A percentile compares a stretch with the other conserved stretches of the same genome.
phyloP scores from a whole-genome alignment of 306 rosid genomes.

The Cicer judaicum region DNA sequence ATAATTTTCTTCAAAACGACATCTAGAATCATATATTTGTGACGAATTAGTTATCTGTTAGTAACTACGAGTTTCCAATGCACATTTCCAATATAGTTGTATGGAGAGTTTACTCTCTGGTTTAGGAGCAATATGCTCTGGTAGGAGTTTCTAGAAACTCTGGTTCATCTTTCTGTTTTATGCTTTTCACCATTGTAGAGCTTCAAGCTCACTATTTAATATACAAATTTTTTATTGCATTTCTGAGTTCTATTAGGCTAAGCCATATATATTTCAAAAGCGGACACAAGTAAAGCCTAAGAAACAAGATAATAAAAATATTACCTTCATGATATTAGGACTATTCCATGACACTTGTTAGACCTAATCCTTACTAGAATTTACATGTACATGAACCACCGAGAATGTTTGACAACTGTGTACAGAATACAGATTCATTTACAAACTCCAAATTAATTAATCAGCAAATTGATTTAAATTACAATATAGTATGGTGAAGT shows the following conservation, averaged over 20 bases:
- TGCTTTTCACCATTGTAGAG: too few relatives aligned
- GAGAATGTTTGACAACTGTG: constrained; percentile 86
- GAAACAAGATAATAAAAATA: constrained; percentile 20
- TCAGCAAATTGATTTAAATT: constrained; percentile 22
- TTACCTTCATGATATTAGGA: constrained; percentile 88
- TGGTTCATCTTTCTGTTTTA: too few relatives aligned
- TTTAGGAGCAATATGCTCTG: too few relatives aligned
- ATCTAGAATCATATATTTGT: too few relatives aligned
- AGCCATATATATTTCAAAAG: constrained; percentile 36
- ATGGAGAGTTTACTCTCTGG: too few relatives aligned
- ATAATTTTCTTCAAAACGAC: too few relatives aligned
- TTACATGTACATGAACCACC: constrained; percentile 90
- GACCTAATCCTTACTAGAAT: constrained; percentile 71
- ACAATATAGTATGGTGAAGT: constrained; percentile 17
- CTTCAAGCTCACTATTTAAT: too few relatives aligned
- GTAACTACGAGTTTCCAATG: too few relatives aligned
- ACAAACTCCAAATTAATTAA: constrained; percentile 30
- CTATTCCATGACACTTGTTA: constrained; percentile 92
- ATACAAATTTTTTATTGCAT: too few relatives aligned
- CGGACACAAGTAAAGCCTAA: constrained; percentile 16
- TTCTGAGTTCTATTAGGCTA: not conserved
- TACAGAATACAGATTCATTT: constrained; percentile 56
- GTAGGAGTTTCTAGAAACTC: too few relatives aligned
- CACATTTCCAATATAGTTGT: too few relatives aligned
- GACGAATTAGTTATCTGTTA: too few relatives aligned